phyloP scores from a whole-genome alignment of 129 eudicot genomes.

The Chrysanthemum makinoi region DNA sequence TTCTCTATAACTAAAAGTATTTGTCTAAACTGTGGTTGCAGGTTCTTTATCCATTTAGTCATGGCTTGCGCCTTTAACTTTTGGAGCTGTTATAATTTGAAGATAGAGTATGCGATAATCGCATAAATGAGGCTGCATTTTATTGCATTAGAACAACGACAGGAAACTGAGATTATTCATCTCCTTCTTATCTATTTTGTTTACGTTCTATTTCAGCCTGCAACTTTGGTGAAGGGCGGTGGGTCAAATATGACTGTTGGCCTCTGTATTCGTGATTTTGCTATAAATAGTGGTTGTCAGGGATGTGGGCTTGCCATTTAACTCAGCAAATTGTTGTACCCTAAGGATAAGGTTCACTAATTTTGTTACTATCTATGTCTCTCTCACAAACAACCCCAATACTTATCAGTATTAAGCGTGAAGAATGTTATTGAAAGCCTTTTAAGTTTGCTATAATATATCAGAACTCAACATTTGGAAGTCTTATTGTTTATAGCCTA shows the following conservation, averaged over 20 bases:
- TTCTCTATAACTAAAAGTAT: not conserved
- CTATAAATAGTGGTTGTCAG: conserved; percentile 88
- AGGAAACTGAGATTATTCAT: conserved; percentile 15
- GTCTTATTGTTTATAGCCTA: conserved; percentile 57
- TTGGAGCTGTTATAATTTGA: no score
- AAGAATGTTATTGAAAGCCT: conserved; percentile 27
- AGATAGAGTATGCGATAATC: conserved; percentile 59
- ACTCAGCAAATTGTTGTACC: conserved; percentile 74
- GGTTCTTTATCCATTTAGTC: conserved; percentile 71
- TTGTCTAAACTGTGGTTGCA: conserved; percentile 26
- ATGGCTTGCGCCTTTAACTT: conserved; percentile 60
- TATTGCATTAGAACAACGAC: conserved; percentile 63
- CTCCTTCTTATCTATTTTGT: not conserved
- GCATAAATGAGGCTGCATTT: conserved; percentile 67
- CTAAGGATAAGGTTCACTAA: conserved; percentile 70
- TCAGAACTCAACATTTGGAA: conserved; percentile 42
- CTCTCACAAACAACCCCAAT: not conserved
- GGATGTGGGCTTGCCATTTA: conserved; percentile 95
- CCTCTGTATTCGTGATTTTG: conserved; percentile 85
- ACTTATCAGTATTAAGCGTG: conserved; percentile 15
- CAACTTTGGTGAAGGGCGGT: conserved; percentile 77
- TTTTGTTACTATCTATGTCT: not conserved
- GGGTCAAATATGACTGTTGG: conserved; percentile 64
- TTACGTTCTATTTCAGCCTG: conserved; percentile 55
- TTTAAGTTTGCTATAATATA: conserved; percentile 30